phyloP scores from a whole-genome alignment of 1,139 yeast genomes.

The Ogataea hybrid region DNA sequence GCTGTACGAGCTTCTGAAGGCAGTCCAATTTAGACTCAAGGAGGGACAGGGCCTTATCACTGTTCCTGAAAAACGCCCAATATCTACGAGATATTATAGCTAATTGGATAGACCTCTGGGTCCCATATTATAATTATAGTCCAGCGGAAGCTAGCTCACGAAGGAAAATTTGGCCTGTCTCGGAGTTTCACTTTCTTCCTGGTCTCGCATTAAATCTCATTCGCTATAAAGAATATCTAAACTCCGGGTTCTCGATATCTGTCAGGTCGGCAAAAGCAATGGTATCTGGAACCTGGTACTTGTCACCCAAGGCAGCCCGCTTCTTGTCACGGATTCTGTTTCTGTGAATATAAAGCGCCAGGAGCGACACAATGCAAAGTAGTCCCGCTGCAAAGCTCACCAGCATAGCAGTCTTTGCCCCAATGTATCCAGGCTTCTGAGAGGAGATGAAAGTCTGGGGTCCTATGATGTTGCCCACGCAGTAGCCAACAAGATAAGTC shows the following conservation, averaged over 20 bases:
- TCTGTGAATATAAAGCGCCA: not conserved
- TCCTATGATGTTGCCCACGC: constrained; percentile 66
- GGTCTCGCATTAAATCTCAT: too few relatives aligned
- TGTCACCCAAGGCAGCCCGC: constrained; percentile 30
- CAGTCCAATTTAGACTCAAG: constrained; percentile 41
- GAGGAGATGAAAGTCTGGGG: constrained; percentile 51
- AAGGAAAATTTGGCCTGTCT: too few relatives aligned
- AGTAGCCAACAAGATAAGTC: constrained; percentile 45
- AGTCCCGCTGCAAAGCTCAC: not conserved
- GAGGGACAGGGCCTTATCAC: constrained; percentile 38
- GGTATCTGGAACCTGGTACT: constrained; percentile 29
- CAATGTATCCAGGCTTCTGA: not conserved
- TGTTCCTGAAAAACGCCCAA: constrained; percentile 27
- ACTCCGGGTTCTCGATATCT: constrained; percentile 59
- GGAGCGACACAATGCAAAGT: not conserved
- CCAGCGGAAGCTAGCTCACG: too few relatives aligned
- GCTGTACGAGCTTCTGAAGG: constrained; percentile 37
- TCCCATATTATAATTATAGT: too few relatives aligned
- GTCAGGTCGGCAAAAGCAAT: constrained; percentile 64
- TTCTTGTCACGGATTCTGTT: constrained; percentile 27
- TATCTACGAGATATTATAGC: not conserved
- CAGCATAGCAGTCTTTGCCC: not conserved
- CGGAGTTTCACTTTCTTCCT: too few relatives aligned
- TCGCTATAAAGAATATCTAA: too few relatives aligned
- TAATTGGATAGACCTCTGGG: constrained; percentile 35